A percentile compares a stretch with the other conserved stretches of the same genome.
These are phyloP conservation scores for Pisolithus marmoratus DNA, from an alignment of 768 basidiomycete species.

Conservation along the genomic window DNA sequence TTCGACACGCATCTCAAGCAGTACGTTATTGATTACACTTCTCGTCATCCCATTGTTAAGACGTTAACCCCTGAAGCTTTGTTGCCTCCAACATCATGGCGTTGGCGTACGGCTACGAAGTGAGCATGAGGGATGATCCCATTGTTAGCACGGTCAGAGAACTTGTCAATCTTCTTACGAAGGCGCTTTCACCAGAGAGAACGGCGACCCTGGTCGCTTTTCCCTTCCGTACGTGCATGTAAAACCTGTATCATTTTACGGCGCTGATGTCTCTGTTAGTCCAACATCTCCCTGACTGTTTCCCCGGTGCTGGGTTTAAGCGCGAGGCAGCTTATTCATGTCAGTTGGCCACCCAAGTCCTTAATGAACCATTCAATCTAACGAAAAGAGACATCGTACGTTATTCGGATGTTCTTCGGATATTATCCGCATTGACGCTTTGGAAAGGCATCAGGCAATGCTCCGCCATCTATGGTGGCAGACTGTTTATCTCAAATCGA, in stretches of 20 bases:
- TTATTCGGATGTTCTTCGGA: background rate
- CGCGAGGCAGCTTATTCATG: slow-evolving; percentile 11
- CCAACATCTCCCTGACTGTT: slow-evolving; percentile 17
- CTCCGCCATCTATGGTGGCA: slow-evolving; percentile 22
- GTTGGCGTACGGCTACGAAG: slow-evolving; percentile 22
- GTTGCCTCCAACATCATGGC: slow-evolving; percentile 22
- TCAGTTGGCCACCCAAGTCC: slow-evolving; percentile 12
- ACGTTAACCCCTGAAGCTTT: slow-evolving; percentile 7
- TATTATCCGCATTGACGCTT: background rate
- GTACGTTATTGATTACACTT: background rate
- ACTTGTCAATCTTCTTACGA: slow-evolving; percentile 15
- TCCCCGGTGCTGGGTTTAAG: slow-evolving; percentile 18
- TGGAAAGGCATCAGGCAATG: slow-evolving; percentile 9
- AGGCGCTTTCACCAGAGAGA: slow-evolving; percentile 15
- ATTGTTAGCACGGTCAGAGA: slow-evolving; percentile 15
- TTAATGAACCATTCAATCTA: slow-evolving; percentile 20
- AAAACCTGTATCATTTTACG: background rate
- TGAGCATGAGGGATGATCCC: slow-evolving; percentile 12
- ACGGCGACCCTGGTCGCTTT: slow-evolving; percentile 16
- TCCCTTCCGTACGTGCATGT: slow-evolving; percentile 15
- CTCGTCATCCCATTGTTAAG: background rate
- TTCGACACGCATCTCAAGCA: slow-evolving; percentile 21
- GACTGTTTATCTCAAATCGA: slow-evolving; percentile 16
- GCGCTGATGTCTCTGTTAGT: slow-evolving; percentile 8
- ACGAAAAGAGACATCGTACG: slow-evolving; percentile 20